Percentiles rank a stretch among this genome's conserved stretches.
phyloP scores from a whole-genome alignment of 495 filamentous ascomycete genomes.

The Penicillium soppii region DNA sequence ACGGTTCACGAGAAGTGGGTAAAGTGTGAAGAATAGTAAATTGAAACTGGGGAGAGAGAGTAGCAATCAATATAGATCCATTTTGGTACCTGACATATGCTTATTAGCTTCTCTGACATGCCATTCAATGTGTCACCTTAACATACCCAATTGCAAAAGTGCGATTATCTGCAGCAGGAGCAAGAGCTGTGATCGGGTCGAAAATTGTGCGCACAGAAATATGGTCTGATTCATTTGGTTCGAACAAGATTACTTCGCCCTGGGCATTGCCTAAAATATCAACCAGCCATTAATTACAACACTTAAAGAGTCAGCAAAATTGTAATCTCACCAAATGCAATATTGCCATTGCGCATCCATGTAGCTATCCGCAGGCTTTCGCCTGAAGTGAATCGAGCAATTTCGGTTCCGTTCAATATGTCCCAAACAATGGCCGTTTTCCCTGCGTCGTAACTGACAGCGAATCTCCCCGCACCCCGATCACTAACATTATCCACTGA shows the following conservation, averaged over 20 bases:
- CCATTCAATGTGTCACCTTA: neutral
- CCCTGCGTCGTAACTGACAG: slow-evolving; percentile 89
- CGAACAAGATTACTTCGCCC: slow-evolving; percentile 92
- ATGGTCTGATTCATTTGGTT: slow-evolving; percentile 90
- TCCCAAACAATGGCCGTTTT: slow-evolving; percentile 98
- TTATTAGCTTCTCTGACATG: neutral
- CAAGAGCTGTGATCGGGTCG: slow-evolving; percentile 88
- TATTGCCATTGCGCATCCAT: slow-evolving; percentile 98
- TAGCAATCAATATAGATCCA: slow-evolving; percentile 88
- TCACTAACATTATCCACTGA: slow-evolving; percentile 93
- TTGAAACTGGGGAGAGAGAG: slow-evolving; percentile 83
- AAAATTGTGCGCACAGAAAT: slow-evolving; percentile 90
- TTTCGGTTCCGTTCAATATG: slow-evolving; percentile 84
- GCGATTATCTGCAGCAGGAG: slow-evolving; percentile 87
- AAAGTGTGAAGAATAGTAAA: slow-evolving; percentile 96
- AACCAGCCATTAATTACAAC: slow-evolving; percentile 1
- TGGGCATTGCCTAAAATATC: slow-evolving; percentile 69
- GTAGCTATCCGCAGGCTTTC: slow-evolving; percentile 79
- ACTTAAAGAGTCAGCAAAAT: neutral
- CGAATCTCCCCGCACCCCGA: slow-evolving; percentile 75
- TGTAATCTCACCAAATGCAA: slow-evolving; percentile 77
- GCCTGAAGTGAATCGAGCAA: slow-evolving; percentile 87
- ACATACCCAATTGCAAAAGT: slow-evolving; percentile 93
- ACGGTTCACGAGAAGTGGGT: slow-evolving; percentile 76
- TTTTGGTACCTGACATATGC: slow-evolving; percentile 77